Evolutionary conservation across 257 asterid genomes (phyloP).

Genomic region (Salvia miltiorrhiza): DNA sequence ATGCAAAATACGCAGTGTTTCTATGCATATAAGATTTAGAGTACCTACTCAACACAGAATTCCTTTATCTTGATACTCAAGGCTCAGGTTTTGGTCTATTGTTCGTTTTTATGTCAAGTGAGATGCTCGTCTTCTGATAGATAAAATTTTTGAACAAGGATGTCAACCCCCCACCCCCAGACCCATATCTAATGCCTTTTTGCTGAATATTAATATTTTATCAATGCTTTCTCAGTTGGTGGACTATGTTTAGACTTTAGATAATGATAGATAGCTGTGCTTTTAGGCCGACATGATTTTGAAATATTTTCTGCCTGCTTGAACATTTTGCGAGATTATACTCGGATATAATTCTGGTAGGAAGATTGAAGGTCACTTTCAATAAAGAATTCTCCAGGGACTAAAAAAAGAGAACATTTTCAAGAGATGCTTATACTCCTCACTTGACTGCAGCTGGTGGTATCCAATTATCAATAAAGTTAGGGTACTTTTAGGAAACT

Average conservation of each 20-base stretch:
- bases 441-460: neutral
- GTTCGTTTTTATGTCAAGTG: neutral
- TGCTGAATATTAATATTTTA: neutral
- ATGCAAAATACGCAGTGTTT: neutral
- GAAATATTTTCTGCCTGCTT: neutral
- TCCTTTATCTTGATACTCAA: neutral
- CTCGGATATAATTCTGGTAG: neutral
- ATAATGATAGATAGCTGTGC: neutral
- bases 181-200: no score
- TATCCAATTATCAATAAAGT: neutral
- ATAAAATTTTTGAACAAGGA: neutral
- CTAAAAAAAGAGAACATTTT: neutral
- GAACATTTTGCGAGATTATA: neutral
- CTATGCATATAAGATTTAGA: neutral
- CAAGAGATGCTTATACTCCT: conserved; percentile 1
- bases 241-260: neutral
- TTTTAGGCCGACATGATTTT: neutral
- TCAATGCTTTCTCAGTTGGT: neutral
- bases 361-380: neutral
- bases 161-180: no score
- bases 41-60: neutral
- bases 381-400: neutral
- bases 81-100: neutral
- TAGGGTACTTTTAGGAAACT: neutral
- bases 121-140: neutral